Percentiles rank a stretch among this genome's conserved stretches.
phyloP scores from a whole-genome alignment of 2,329 filamentous ascomycete genomes.

The Verticillium albo-atrum region DNA sequence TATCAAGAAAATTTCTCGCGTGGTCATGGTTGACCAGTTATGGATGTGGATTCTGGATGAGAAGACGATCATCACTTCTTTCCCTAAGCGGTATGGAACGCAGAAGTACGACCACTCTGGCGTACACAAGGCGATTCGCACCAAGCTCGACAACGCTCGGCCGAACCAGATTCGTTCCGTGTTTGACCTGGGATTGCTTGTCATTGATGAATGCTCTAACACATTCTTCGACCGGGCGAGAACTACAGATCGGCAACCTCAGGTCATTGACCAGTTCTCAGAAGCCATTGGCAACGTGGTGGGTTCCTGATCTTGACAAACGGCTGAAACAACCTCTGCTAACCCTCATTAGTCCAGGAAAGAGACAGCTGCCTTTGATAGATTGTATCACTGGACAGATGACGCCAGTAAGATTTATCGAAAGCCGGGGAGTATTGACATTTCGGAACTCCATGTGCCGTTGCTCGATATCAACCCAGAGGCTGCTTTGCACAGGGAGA shows the following conservation, averaged over 20 bases:
- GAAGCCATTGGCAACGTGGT: constrained; percentile 36
- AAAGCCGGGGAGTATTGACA: constrained; percentile 8
- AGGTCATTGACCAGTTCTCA: constrained; percentile 35
- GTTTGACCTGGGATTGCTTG: constrained; percentile 36
- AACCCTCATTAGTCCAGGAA: constrained; percentile 22
- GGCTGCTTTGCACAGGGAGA: constrained; percentile 35
- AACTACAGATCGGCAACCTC: constrained; percentile 23
- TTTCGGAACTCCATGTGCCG: constrained; percentile 18
- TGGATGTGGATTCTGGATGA: constrained; percentile 25
- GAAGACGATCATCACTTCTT: constrained; percentile 32
- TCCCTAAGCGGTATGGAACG: constrained; percentile 36
- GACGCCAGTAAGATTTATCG: constrained; percentile 15
- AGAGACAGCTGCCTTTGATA: constrained; percentile 31
- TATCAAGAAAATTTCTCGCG: constrained; percentile 11
- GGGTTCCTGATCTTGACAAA: constrained; percentile 12
- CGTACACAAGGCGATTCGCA: constrained; percentile 34
- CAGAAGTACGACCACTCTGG: constrained; percentile 33
- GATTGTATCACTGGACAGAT: constrained; percentile 23
- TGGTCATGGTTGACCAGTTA: constrained; percentile 38
- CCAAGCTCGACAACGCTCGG: constrained; percentile 17
- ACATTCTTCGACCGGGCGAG: constrained; percentile 34
- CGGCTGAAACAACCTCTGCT: neutral
- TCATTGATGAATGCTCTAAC: constrained; percentile 35
- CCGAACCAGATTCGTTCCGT: constrained; percentile 27
- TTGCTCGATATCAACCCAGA: constrained; percentile 38